Conservation (phyloP, 805 yeast species). For the Saturnispora dispora region DNA sequence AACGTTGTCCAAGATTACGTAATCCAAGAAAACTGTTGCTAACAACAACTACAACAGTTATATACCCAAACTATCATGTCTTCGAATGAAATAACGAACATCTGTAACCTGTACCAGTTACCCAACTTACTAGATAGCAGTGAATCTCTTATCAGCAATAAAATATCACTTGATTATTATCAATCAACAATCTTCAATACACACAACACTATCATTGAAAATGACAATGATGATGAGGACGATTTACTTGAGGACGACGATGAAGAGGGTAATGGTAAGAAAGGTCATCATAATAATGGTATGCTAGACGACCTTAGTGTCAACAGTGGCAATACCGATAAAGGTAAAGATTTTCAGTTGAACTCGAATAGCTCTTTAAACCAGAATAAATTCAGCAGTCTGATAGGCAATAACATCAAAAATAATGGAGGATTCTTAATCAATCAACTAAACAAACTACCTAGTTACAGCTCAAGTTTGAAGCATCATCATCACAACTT, state of each 20-base stretch:
- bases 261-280: neutral
- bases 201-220: neutral
- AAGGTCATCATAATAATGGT: neutral
- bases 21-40: neutral
- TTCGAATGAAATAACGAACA: neutral
- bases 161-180: neutral
- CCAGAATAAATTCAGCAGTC: neutral
- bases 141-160: neutral
- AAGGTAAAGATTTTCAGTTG: neutral
- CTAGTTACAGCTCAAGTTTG: slow-evolving; percentile 28
- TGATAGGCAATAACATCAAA: slow-evolving; percentile 29
- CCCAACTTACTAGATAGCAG: neutral
- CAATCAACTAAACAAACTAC: slow-evolving; percentile 25
- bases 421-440: slow-evolving; percentile 28
- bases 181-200: neutral
- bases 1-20: neutral
- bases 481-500: slow-evolving; percentile 23
- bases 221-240: neutral
- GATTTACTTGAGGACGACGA: neutral
- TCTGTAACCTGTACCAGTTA: neutral
- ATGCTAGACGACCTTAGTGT: neutral
- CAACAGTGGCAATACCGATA: neutral
- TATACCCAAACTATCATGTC: neutral
- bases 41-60: neutral
- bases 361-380: neutral